Evolutionary conservation across 2,329 filamentous ascomycete species (phyloP).

Genomic region (Fusarium sp.): DNA sequence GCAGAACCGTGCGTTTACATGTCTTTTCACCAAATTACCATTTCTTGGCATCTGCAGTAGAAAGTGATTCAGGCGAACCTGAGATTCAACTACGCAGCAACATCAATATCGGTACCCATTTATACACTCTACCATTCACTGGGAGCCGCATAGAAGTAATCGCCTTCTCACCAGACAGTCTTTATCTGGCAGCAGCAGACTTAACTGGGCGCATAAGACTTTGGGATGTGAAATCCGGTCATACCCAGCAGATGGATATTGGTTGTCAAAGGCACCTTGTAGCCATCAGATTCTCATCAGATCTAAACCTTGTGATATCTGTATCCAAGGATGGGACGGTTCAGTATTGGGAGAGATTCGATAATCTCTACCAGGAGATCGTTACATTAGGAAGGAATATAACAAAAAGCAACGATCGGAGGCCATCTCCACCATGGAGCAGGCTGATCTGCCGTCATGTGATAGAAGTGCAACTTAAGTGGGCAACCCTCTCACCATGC

Average conservation of each 20-base stretch:
- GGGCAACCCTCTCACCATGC: not conserved
- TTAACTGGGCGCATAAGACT: not conserved
- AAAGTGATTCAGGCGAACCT: accelerated
- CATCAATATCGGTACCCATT: not conserved
- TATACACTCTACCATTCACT: not conserved
- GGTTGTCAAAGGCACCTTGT: accelerated
- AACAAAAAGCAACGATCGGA: accelerated
- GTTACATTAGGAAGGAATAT: accelerated
- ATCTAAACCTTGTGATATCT: not conserved
- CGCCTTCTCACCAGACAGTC: accelerated
- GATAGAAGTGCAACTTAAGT: not conserved
- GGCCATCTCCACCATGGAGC: too few species aligned
- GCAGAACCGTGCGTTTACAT: accelerated
- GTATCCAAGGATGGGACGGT: accelerated
- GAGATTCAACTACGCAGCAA: not conserved
- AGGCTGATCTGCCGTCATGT: too few species aligned
- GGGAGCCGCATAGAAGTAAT: accelerated
- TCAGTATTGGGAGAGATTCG: not conserved
- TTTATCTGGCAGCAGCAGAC: not conserved
- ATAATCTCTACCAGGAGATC: not conserved
- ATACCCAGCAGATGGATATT: not conserved
- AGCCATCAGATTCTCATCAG: not conserved
- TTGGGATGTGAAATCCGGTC: not conserved
- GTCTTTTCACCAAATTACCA: accelerated
- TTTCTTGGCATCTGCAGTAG: not conserved